phyloP scores from a whole-genome alignment of 2,329 filamentous ascomycete species.

The Elsinoe arachidis region DNA sequence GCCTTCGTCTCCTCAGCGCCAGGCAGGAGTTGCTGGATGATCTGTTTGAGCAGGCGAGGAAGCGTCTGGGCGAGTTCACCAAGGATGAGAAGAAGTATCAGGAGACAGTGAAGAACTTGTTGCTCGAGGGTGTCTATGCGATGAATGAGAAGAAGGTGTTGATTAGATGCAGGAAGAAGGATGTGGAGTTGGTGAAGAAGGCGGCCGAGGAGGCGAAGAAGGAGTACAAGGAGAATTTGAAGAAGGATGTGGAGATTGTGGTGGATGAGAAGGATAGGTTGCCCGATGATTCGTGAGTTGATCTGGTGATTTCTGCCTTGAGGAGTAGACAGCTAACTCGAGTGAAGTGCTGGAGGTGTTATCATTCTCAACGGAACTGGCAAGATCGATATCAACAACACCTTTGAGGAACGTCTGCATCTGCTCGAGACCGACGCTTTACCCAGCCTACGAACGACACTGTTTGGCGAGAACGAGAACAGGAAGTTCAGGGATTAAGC shows the following conservation, averaged over 20 bases:
- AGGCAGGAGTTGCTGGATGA: conserved; percentile 85
- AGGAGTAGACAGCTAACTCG: conserved; percentile 15
- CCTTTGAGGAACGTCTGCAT: conserved; percentile 81
- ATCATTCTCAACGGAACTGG: conserved; percentile 70
- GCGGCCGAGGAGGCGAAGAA: conserved; percentile 66
- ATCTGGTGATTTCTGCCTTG: background rate
- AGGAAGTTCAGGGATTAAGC: conserved; percentile 85
- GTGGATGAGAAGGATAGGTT: conserved; percentile 73
- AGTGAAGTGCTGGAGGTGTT: conserved; percentile 69
- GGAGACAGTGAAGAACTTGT: conserved; percentile 64
- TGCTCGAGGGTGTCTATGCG: conserved; percentile 85
- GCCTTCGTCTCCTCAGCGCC: conserved; percentile 76
- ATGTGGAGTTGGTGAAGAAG: conserved; percentile 66
- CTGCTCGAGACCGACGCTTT: conserved; percentile 78
- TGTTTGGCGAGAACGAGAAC: conserved; percentile 94
- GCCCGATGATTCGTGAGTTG: conserved; percentile 71
- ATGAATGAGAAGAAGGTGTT: conserved; percentile 70
- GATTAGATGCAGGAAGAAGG: conserved; percentile 69
- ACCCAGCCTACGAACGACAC: conserved; percentile 70
- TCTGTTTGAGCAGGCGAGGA: conserved; percentile 73
- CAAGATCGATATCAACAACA: conserved; percentile 98
- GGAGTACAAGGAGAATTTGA: conserved; percentile 70
- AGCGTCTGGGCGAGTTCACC: conserved; percentile 57
- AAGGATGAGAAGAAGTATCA: conserved; percentile 69
- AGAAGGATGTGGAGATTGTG: conserved; percentile 58